Percentiles rank a stretch among this genome's conserved stretches.
phyloP scores from a whole-genome alignment of 345 rosid species.

The Citropsis articulata region DNA sequence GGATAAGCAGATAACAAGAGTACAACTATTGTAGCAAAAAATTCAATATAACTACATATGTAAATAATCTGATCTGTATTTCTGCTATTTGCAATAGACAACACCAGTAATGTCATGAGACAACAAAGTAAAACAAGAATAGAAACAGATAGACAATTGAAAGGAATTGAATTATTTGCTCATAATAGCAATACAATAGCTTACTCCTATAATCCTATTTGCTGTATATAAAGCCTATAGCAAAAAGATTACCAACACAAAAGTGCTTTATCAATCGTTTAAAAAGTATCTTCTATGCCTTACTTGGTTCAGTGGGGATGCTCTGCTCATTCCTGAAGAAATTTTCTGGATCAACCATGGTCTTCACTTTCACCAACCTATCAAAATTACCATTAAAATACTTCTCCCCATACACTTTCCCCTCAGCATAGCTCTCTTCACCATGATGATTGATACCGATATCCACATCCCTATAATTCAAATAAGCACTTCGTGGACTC shows the following conservation, averaged over 20 bases:
- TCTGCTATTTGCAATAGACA: too few relatives aligned
- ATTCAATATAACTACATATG: not conserved
- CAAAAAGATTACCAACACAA: not conserved
- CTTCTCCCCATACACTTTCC: slow-evolving; percentile 18
- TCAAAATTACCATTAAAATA: slow-evolving; percentile 20
- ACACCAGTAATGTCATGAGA: not conserved
- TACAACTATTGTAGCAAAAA: not conserved
- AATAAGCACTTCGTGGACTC: slow-evolving; percentile 27
- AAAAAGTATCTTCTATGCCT: not conserved
- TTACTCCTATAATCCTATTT: not conserved
- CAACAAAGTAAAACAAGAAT: not conserved
- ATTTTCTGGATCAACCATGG: slow-evolving; percentile 23
- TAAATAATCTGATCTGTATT: not conserved
- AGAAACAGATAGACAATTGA: not conserved
- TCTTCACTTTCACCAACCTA: slow-evolving; percentile 28
- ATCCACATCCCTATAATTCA: slow-evolving; percentile 28
- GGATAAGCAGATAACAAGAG: not conserved
- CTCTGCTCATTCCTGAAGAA: slow-evolving; percentile 27
- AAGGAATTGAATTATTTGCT: not conserved
- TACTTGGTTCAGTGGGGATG: slow-evolving; percentile 7
- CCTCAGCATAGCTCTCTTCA: slow-evolving; percentile 3
- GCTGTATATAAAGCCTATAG: not conserved
- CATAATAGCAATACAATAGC: not conserved
- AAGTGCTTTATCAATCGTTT: not conserved
- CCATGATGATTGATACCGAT: slow-evolving; percentile 14